phyloP scores from a whole-genome alignment of 495 filamentous ascomycete species.

The Patellaria atrata region DNA sequence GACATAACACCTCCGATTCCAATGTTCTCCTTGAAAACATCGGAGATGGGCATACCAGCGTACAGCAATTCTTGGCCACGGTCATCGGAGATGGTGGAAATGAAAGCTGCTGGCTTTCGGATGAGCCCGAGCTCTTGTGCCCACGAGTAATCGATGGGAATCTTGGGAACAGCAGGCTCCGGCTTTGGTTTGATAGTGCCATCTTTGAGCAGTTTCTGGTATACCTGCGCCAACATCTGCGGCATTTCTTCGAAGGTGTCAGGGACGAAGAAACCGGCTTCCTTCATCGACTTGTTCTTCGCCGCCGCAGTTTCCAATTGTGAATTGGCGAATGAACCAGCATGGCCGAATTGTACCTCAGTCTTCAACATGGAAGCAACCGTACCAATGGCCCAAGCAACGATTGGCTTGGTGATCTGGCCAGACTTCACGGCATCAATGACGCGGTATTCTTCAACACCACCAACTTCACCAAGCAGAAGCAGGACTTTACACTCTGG shows the following conservation, averaged over 20 bases:
- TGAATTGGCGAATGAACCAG: constrained; percentile 96
- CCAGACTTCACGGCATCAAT: constrained; percentile 95
- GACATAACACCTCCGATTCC: constrained; percentile 99
- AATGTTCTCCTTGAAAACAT: constrained; percentile 97
- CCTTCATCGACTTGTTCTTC: constrained; percentile 94
- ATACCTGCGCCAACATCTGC: constrained; percentile 55
- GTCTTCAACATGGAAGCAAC: constrained; percentile 99
- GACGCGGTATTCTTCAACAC: constrained; percentile 98
- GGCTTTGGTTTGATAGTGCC: constrained; percentile 71
- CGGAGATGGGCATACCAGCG: constrained; percentile 97
- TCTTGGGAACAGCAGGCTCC: constrained; percentile 93
- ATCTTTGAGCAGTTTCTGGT: constrained; percentile 67
- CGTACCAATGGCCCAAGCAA: constrained; percentile 98
- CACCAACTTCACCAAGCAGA: constrained; percentile 93
- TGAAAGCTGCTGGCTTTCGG: constrained; percentile 98
- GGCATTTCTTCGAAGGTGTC: constrained; percentile 97
- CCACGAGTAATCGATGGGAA: constrained; percentile 99
- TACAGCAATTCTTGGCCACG: constrained; percentile 98
- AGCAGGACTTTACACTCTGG: constrained; percentile 94
- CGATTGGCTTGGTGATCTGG: constrained; percentile 90
- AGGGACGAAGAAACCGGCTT: constrained; percentile 87
- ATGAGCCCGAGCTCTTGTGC: constrained; percentile 97
- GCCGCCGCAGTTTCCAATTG: constrained; percentile 89
- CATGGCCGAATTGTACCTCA: constrained; percentile 98
- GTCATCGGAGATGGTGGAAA: constrained; percentile 98